phyloP scores from a whole-genome alignment of 2,329 filamentous ascomycete genomes.

The Trichoderma brevicompactum region DNA sequence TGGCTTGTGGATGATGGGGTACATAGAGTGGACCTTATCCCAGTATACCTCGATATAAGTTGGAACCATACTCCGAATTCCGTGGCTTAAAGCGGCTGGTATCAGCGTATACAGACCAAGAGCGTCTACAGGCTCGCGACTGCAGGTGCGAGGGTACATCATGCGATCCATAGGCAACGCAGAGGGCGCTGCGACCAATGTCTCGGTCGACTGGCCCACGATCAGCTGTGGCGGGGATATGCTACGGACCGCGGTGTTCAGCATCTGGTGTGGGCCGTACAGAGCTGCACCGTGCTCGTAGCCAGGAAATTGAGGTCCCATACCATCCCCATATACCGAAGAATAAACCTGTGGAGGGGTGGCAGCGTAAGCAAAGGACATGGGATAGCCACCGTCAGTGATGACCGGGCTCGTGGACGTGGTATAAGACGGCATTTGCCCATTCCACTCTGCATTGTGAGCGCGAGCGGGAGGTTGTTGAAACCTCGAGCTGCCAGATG shows the following conservation, averaged over 20 bases:
- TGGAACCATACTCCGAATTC: constrained; percentile 51
- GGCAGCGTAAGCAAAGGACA: constrained; percentile 39
- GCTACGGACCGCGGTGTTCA: constrained; percentile 53
- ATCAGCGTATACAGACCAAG: constrained; percentile 42
- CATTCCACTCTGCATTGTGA: constrained; percentile 42
- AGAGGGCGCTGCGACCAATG: constrained; percentile 52
- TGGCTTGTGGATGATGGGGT: constrained; percentile 56
- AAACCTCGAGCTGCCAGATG: constrained; percentile 45
- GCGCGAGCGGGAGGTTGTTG: constrained; percentile 37
- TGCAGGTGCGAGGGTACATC: constrained; percentile 44
- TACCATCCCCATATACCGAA: constrained; percentile 40
- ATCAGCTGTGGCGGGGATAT: constrained; percentile 54
- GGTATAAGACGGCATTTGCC: constrained; percentile 38
- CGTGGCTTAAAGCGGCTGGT: constrained; percentile 44
- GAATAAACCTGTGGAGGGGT: constrained; percentile 42
- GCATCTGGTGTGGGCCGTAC: constrained; percentile 44
- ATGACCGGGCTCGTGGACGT: constrained; percentile 33
- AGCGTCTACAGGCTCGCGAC: constrained; percentile 49
- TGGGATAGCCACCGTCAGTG: constrained; percentile 34
- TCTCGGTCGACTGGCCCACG: constrained; percentile 53
- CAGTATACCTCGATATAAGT: constrained; percentile 59
- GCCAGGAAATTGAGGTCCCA: constrained; percentile 41
- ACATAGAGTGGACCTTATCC: constrained; percentile 53
- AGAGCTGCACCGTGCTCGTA: constrained; percentile 45
- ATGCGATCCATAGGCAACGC: constrained; percentile 43